A percentile compares a stretch with the other conserved stretches of the same genome.
Conservation (phyloP, 768 basidiomycete species). For the Trametes cubensis region DNA sequence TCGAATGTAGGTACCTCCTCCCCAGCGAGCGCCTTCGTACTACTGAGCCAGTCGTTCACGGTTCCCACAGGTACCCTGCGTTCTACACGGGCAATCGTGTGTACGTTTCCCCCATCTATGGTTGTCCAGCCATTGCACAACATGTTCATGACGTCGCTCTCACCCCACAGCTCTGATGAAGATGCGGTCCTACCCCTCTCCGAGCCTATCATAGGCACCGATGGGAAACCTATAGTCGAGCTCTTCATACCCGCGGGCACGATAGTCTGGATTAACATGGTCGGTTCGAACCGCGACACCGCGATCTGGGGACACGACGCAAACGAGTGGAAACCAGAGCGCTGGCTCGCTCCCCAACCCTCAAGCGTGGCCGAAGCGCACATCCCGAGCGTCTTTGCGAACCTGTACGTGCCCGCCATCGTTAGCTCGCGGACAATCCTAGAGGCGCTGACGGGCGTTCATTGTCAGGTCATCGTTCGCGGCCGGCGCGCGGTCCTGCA, state of each 20-base stretch:
- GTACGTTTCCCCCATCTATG: not conserved
- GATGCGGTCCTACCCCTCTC: conserved; percentile 18
- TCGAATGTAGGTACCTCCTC: not conserved
- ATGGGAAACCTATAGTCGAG: conserved; percentile 15
- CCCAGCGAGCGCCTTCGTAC: too few species aligned
- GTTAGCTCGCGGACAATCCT: too few species aligned
- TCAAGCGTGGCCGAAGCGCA: conserved; percentile 8
- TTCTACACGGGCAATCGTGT: not conserved
- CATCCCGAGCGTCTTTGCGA: conserved; percentile 16
- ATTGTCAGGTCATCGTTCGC: conserved; percentile 14
- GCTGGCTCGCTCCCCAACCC: conserved; percentile 21
- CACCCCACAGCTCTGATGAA: too few species aligned
- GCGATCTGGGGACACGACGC: conserved; percentile 29
- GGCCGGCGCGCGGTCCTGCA: not conserved
- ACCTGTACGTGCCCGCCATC: conserved; percentile 13
- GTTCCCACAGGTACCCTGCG: conserved; percentile 2
- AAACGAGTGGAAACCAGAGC: conserved; percentile 26
- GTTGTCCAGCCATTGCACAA: too few species aligned
- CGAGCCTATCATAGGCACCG: conserved; percentile 6
- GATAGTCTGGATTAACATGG: conserved; percentile 23
- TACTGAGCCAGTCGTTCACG: too few species aligned
- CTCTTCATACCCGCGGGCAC: conserved; percentile 23
- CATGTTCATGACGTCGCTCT: too few species aligned
- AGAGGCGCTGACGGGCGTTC: too few species aligned
- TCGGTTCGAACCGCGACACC: conserved; percentile 26